Percentiles rank a stretch among this genome's conserved stretches.
Evolutionary conservation across 2,329 filamentous ascomycete genomes (phyloP).

Genomic region (Monosporascus sp.): DNA sequence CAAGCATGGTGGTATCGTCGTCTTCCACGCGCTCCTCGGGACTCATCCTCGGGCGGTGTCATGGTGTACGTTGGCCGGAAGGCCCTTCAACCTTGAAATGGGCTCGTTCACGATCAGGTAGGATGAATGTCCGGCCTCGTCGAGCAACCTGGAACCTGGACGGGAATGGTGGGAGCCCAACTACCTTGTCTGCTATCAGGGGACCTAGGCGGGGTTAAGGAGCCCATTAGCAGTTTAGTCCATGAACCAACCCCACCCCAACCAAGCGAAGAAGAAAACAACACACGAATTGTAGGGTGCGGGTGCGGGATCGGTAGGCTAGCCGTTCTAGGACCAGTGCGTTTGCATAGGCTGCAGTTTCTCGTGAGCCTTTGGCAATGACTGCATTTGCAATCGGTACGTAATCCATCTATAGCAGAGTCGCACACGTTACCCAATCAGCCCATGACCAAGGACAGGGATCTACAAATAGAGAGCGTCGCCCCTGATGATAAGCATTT

Average conservation of each 20-base stretch:
- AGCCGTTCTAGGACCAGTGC: background rate
- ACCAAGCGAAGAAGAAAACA: no score
- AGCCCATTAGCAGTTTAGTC: no score
- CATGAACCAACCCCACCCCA: no score
- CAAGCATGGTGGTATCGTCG: slow-evolving; percentile 37
- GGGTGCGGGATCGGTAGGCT: background rate
- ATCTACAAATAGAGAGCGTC: background rate
- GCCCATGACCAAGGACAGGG: background rate
- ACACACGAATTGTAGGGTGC: no score
- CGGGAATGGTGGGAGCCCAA: background rate
- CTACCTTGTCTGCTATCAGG: no score
- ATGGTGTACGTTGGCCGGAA: slow-evolving; percentile 14
- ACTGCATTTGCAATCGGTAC: background rate
- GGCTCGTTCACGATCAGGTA: background rate
- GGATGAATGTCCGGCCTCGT: background rate
- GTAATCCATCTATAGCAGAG: background rate
- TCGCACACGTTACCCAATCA: background rate
- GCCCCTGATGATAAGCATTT: background rate
- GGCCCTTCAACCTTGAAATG: background rate
- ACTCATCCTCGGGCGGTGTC: slow-evolving; percentile 28
- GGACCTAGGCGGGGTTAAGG: no score
- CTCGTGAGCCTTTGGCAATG: background rate
- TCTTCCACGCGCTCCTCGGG: slow-evolving; percentile 26
- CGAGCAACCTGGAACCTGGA: background rate
- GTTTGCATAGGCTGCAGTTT: background rate